Conservation (phyloP, 1,284 basidiomycete genomes). For the Cryptococcus sp. region DNA sequence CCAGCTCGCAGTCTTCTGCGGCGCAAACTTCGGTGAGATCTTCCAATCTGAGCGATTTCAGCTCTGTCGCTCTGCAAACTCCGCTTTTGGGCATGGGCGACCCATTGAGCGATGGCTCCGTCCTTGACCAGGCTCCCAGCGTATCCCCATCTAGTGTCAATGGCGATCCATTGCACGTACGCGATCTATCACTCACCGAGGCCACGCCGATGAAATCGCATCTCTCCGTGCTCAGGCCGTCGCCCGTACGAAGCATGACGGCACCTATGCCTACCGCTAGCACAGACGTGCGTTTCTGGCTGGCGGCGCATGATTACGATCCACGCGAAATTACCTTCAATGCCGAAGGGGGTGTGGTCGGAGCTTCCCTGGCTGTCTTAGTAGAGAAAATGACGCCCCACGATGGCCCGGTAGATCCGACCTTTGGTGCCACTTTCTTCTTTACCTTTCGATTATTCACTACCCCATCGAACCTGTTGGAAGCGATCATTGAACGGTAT, state of each 20-base stretch:
- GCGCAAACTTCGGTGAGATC: slow-evolving; percentile 5
- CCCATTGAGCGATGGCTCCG: no score
- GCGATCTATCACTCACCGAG: no score
- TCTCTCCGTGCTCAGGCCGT: slow-evolving; percentile 12
- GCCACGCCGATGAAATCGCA: no score
- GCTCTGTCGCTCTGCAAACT: no score
- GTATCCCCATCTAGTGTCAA: not conserved
- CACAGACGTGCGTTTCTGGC: slow-evolving; percentile 45
- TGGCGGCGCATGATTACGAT: slow-evolving; percentile 54
- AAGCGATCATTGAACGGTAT: slow-evolving; percentile 76
- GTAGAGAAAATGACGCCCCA: slow-evolving; percentile 97
- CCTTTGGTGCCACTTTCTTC: slow-evolving; percentile 87
- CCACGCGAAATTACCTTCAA: slow-evolving; percentile 86
- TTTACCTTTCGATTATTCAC: slow-evolving; percentile 94
- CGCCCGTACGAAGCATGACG: slow-evolving; percentile 16
- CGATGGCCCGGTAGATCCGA: slow-evolving; percentile 76
- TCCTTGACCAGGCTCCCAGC: no score
- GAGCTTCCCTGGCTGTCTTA: slow-evolving; percentile 82
- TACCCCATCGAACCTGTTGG: slow-evolving; percentile 71
- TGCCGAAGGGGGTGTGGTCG: slow-evolving; percentile 82
- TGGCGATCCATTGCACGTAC: no score
- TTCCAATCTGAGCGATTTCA: not conserved
- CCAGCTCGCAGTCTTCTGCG: slow-evolving; percentile 12
- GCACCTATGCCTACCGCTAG: slow-evolving; percentile 18
- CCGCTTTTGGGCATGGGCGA: no score